phyloP scores from a whole-genome alignment of 805 yeast species.

The Scheffersomyces coipomensis region DNA sequence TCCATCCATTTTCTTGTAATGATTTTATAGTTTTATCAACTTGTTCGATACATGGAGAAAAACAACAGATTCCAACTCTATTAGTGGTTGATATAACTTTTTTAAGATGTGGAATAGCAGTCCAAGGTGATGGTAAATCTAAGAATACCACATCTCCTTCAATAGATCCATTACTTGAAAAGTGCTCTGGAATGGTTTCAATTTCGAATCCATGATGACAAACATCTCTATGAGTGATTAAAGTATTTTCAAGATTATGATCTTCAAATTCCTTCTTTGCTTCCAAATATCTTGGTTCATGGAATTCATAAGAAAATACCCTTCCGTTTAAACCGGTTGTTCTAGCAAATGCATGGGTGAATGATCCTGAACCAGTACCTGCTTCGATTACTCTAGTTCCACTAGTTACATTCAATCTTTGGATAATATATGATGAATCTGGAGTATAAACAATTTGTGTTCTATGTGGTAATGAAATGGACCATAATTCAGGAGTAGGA shows the following conservation, averaged over 20 bases:
- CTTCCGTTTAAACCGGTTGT: slow-evolving; percentile 61
- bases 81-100: slow-evolving; percentile 53
- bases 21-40: slow-evolving; percentile 83
- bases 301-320: slow-evolving; percentile 87
- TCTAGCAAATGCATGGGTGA: slow-evolving; percentile 89
- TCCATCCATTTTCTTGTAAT: slow-evolving; percentile 77
- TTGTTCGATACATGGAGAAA: slow-evolving; percentile 97
- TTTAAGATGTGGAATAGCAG: slow-evolving; percentile 76
- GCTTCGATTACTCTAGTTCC: slow-evolving; percentile 89
- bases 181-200: slow-evolving; percentile 25
- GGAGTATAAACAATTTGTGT: slow-evolving; percentile 98
- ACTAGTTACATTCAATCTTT: slow-evolving; percentile 69
- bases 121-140: slow-evolving; percentile 97
- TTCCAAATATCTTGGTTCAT: slow-evolving; percentile 75
- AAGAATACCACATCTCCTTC: slow-evolving; percentile 76
- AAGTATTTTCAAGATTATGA: slow-evolving; percentile 67
- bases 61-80: slow-evolving; percentile 81
- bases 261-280: slow-evolving; percentile 74
- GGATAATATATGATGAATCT: slow-evolving; percentile 88
- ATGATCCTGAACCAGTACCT: slow-evolving; percentile 97
- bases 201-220: slow-evolving; percentile 81
- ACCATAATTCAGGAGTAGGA: slow-evolving; percentile 96
- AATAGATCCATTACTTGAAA: slow-evolving; percentile 25
- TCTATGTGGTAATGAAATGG: slow-evolving; percentile 91
- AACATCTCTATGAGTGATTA: slow-evolving; percentile 86